Percentiles rank a stretch among this genome's conserved stretches.
Evolutionary conservation across 306 rosid genomes (phyloP).

Genomic region (Acacia confusa): DNA sequence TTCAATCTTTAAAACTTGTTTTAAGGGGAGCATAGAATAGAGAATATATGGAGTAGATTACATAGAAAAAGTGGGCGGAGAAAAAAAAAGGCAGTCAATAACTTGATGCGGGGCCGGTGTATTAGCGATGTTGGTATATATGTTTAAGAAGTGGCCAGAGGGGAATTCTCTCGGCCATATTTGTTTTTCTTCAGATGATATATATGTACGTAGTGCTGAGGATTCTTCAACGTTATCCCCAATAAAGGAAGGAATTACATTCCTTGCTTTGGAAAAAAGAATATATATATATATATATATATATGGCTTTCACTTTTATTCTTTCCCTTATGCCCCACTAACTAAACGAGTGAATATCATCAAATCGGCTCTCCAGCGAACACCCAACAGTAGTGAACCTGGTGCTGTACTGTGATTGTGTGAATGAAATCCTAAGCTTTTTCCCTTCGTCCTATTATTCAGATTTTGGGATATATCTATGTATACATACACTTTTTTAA

Average conservation of each 20-base stretch:
- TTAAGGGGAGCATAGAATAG: slow-evolving; percentile 5
- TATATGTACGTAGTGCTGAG: slow-evolving; percentile 11
- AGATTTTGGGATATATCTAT: background rate
- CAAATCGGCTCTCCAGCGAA: slow-evolving; percentile 11
- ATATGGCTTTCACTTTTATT: slow-evolving; percentile 37
- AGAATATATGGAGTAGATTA: slow-evolving; percentile 4
- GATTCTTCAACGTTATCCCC: slow-evolving; percentile 64
- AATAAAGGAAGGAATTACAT: slow-evolving; percentile 69
- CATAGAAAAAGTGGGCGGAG: background rate
- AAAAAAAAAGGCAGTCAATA: background rate
- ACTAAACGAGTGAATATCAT: slow-evolving; percentile 46
- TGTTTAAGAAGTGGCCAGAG: slow-evolving; percentile 31
- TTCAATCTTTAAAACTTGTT: slow-evolving; percentile 2
- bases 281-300: too few relatives aligned
- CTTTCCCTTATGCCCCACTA: slow-evolving; percentile 45
- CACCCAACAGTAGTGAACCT: background rate
- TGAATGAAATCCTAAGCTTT: slow-evolving; percentile 20
- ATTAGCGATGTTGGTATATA: slow-evolving; percentile 36
- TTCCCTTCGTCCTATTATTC: slow-evolving; percentile 6
- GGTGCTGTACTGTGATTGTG: background rate
- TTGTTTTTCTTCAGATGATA: background rate
- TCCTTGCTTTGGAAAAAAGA: slow-evolving; percentile 41
- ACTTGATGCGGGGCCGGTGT: slow-evolving; percentile 33
- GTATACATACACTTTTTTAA: too few relatives aligned
- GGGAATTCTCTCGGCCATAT: background rate